A percentile compares a stretch with the other conserved stretches of the same genome.
Conservation (phyloP, 2,329 filamentous ascomycete genomes). For the Clonostachys solani region DNA sequence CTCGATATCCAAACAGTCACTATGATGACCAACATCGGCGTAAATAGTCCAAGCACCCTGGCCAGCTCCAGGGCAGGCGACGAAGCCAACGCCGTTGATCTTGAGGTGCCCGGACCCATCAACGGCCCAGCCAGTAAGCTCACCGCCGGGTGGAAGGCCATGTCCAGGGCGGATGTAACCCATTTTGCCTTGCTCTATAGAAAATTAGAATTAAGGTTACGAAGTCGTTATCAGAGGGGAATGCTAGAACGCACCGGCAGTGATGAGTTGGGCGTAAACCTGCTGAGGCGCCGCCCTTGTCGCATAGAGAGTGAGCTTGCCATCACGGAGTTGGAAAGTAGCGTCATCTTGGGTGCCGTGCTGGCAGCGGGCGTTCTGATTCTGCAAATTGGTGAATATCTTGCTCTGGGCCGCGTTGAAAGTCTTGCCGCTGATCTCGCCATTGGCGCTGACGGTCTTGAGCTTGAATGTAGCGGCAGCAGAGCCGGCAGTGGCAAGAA, state of each 20-base stretch:
- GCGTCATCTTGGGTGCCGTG: background rate
- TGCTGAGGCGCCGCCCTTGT: constrained; percentile 36
- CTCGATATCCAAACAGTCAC: background rate
- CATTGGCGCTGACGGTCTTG: too few species aligned
- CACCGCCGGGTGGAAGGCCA: constrained; percentile 28
- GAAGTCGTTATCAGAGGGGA: too few species aligned
- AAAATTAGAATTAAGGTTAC: too few species aligned
- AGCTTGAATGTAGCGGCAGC: too few species aligned
- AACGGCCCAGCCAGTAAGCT: constrained; percentile 43
- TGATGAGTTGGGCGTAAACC: constrained; percentile 49
- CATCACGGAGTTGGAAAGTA: constrained; percentile 14
- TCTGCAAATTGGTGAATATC: constrained; percentile 35
- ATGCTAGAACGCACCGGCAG: constrained; percentile 41
- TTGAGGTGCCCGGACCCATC: constrained; percentile 20
- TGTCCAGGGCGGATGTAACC: constrained; percentile 45
- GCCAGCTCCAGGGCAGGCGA: background rate
- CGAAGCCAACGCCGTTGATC: background rate
- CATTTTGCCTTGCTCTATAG: constrained; percentile 44
- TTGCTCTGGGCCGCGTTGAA: constrained; percentile 37
- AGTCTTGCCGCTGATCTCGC: too few species aligned
- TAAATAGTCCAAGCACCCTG: background rate
- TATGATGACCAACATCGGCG: background rate
- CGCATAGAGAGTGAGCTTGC: constrained; percentile 42
- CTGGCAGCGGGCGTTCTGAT: constrained; percentile 45
- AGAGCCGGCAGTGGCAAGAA: too few species aligned